Conservation (phyloP, 805 yeast genomes). For the Metschnikowia aberdeeniae region DNA sequence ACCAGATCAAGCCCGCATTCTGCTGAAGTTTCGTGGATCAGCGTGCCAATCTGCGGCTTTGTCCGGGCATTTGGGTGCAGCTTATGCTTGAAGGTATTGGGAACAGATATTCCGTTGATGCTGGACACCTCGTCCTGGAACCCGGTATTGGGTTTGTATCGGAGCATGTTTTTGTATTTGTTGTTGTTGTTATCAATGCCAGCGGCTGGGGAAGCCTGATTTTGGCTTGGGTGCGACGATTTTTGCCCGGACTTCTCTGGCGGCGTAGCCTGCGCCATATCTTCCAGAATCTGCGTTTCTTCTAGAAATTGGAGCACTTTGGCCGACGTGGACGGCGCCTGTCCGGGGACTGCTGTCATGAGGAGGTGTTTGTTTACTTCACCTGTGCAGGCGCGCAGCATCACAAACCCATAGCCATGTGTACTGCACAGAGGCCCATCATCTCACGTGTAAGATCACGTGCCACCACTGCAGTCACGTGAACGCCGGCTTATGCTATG, state of each 20-base stretch:
- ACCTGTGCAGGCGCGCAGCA: constrained; percentile 6
- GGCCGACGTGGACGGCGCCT: constrained; percentile 31
- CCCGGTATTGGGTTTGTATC: constrained; percentile 30
- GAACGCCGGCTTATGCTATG: no score
- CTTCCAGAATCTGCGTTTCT: constrained; percentile 24
- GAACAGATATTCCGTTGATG: constrained; percentile 27
- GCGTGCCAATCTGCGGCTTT: constrained; percentile 26
- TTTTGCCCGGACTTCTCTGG: not conserved
- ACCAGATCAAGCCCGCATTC: not conserved
- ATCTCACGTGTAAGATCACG: no score
- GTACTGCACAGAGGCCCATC: no score
- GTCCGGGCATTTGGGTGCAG: constrained; percentile 45
- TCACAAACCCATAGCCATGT: not conserved
- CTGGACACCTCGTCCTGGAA: constrained; percentile 22
- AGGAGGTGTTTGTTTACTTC: constrained; percentile 10
- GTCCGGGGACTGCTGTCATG: constrained; percentile 61
- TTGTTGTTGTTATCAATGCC: constrained; percentile 5
- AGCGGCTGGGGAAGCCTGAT: not conserved
- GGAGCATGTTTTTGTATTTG: constrained; percentile 30
- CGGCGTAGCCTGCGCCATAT: not conserved
- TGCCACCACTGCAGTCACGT: no score
- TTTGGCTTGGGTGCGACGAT: no score
- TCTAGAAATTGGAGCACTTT: constrained; percentile 26
- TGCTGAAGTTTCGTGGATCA: constrained; percentile 8
- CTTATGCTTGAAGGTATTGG: constrained; percentile 43